Base-by-base conservation (phyloP, 805 yeast species). In the Barnettozyma sucrosica region DNA sequence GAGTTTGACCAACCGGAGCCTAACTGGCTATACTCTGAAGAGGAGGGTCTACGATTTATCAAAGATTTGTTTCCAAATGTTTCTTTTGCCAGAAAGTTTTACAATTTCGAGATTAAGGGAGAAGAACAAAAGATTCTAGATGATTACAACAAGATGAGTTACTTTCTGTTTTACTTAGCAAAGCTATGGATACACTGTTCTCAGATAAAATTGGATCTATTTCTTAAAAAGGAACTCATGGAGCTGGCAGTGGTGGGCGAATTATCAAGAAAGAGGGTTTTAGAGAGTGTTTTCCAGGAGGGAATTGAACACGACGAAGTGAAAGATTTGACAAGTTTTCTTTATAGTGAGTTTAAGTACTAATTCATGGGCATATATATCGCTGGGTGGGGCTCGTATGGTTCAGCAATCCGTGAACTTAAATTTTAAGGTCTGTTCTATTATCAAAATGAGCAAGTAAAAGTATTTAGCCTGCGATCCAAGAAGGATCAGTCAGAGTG, bases 111-210 rank as follows among this genome's bases (percentile, higher is more conserved):
- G 3, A 39, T 43, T 9, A 30, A 28, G 3, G 33, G 20, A 2
- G 48, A 45, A 3, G 33, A 49, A 39, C 44, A 19, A 8, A 51
- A 40, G 10, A 39, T 52, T 28, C 32, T 30, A 2, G 19, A 20
- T 2, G 51, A 59, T 42, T 57, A 47, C 40, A 50, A 48, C 19
- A 53, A 46, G 16, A 38, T 56, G 38, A 53, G 44, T 26, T 7
- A 47, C 4, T 14, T 42, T 5, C 32, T 54, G 7, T 55, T 46
- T 34, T 10, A 45, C 8, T 16, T 55, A 16, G 44, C 56, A 32
- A 51, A 46, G 39, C n/a, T 56, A 10, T 59, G 60, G 60, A 4
- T 40, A 0, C 25, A 38, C 10, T 45, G 45, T 25, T 46, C 57
- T 2, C 41, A 44, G 10, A 41, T 24, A 1, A 16, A 13, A 3